Percentiles rank a stretch among this genome's conserved stretches.
These are phyloP conservation scores for Alisma plantagoaquatica DNA, from an alignment of 106 monocot genomes.

Conservation along the genomic window DNA sequence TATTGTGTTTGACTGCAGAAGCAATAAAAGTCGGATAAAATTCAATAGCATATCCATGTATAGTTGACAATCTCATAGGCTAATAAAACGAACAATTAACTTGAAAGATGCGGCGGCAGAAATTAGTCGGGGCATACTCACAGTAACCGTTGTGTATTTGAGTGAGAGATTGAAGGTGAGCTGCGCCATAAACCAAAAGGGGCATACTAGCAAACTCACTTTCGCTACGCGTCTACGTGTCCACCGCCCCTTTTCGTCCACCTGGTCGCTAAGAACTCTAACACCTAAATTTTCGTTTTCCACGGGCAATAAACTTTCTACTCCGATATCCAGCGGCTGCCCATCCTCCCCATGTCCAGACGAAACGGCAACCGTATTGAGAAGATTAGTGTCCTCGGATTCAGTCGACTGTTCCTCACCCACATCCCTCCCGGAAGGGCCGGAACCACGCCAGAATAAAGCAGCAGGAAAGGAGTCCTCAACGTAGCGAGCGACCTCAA, in stretches of 20 bases:
- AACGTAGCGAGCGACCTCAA: constrained; percentile 49
- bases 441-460: constrained; percentile 8
- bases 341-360: too few relatives aligned
- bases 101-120: too few relatives aligned
- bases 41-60: too few relatives aligned
- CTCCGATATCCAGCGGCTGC: too few relatives aligned
- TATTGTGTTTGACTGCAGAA: constrained; percentile 97
- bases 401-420: constrained; percentile 9
- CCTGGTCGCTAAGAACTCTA: constrained; percentile 7
- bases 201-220: constrained; percentile 81
- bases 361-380: too few relatives aligned
- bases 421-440: constrained; percentile 16
- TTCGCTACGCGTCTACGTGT: constrained; percentile 52
- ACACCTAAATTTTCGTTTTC: neutral
- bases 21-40: too few relatives aligned
- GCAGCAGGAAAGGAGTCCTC: constrained; percentile 38
- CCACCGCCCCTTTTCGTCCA: constrained; percentile 59
- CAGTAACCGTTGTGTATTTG: constrained; percentile 91
- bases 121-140: too few relatives aligned
- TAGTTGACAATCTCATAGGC: too few relatives aligned
- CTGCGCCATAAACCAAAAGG: constrained; percentile 95
- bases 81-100: too few relatives aligned
- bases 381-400: constrained; percentile 45
- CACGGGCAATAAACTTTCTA: neutral
- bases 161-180: constrained; percentile 92